Evolutionary conservation across 2,329 filamentous ascomycete species (phyloP), one percentile per base, ranked within the genome.

Genomic region (Apiospora hydei): DNA sequence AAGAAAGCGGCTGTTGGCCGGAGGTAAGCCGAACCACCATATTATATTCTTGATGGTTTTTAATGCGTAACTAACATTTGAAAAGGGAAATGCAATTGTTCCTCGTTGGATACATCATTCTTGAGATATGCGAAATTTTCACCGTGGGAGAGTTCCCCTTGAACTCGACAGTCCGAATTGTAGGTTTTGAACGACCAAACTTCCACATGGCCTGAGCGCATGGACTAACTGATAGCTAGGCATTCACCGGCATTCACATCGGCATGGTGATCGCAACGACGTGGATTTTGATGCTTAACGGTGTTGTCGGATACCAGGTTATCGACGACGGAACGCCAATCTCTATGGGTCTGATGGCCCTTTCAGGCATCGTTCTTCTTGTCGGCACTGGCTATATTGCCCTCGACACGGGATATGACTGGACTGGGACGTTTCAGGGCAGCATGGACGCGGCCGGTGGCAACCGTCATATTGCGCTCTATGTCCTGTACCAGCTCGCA

Each of bases 121-220:
- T 98, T 73, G 91, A 93, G 78, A 93, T 99, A 78, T 98, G 95
- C 84, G 96, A 98, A 82, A 98, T 99, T 79, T 98, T 99, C 84
- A 95, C 95, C 0, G 91, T 98, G 47, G 96, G 96, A 76, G 93
- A 92, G 43, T 96, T 99, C 78, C 95, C 96, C 3, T 84, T 98
- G 26, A 85, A 89, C 76, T 84, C 87, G 70, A 89, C 84, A 69
- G 93, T 94, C 72, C 91, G 95, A 81, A 88, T 93, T 78, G 94
- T 93, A 88, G 75, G 91, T 85, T 64, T 13, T 64, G 34, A 41
- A 41, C 57, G 18, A 16, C 11, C 38, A 8, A 2, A 5, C 18
- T 11, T 16, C 66, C 43, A 30, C n/a, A 18, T 72, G 21, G 5
- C 13, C n/a, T 44, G 11, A n/a, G 14, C 30, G 18, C 49, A 34